These are phyloP conservation scores for Mycena sanguinolenta DNA, from an alignment of 768 basidiomycete species.

Conservation along the genomic window DNA sequence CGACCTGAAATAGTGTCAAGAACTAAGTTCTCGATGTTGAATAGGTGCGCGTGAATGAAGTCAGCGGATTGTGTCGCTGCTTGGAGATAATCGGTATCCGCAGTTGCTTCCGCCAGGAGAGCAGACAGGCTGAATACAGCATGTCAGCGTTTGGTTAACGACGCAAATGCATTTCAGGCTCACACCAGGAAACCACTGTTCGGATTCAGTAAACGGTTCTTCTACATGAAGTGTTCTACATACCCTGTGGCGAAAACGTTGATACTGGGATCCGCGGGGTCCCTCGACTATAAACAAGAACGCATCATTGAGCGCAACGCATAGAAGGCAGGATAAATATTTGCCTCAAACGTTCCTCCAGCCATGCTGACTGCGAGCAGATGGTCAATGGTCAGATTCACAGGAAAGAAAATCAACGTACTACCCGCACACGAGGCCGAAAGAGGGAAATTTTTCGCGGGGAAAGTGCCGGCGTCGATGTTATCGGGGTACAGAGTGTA, in stretches of 20 bases:
- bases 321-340: neutral
- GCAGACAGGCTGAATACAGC: constrained; percentile 7
- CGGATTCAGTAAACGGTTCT: too few relatives aligned
- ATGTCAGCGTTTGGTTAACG: too few relatives aligned
- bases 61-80: constrained; percentile 9
- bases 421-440: neutral
- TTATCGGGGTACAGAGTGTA: constrained; percentile 6
- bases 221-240: too few relatives aligned
- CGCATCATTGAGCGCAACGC: too few relatives aligned
- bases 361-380: neutral
- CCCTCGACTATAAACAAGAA: too few relatives aligned
- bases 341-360: neutral
- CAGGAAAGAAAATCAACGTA: neutral
- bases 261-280: too few relatives aligned
- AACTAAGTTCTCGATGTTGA: neutral
- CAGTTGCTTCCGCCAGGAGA: constrained; percentile 5
- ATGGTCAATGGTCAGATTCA: neutral
- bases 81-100: constrained; percentile 7
- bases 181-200: too few relatives aligned
- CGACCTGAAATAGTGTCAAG: constrained; percentile 6
- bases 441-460: neutral
- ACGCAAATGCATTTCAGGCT: too few relatives aligned
- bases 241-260: too few relatives aligned
- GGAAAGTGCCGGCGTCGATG: neutral
- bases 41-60: constrained; percentile 28